Conservation (phyloP, 169 alveolate genomes). For the Plasmodium vinckei region DNA sequence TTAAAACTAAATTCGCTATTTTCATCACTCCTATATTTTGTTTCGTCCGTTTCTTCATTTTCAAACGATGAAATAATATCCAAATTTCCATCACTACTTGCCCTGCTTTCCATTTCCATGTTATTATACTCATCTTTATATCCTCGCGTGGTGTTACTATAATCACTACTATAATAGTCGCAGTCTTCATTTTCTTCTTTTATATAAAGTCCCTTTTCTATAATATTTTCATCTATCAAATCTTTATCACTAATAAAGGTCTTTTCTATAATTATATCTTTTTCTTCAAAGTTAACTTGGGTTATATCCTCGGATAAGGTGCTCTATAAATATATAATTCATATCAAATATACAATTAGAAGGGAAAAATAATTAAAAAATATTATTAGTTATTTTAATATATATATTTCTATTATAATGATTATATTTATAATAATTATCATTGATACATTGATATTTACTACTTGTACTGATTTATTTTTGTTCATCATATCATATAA, state of each 20-base stretch:
- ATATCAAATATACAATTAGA: not conserved
- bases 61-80: not conserved
- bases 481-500: too few relatives aligned
- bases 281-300: slow-evolving; percentile 13
- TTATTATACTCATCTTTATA: slow-evolving; percentile 2
- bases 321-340: slow-evolving; percentile 18
- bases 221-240: slow-evolving; percentile 32
- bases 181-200: slow-evolving; percentile 21
- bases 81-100: not conserved
- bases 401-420: too few relatives aligned
- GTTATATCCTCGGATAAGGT: slow-evolving; percentile 27
- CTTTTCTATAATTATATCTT: slow-evolving; percentile 37
- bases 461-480: too few relatives aligned
- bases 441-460: too few relatives aligned
- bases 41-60: not conserved
- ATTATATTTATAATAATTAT: too few relatives aligned
- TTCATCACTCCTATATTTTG: not conserved
- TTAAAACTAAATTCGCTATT: too few relatives aligned
- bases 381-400: not conserved
- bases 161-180: not conserved
- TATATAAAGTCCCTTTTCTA: slow-evolving; percentile 40
- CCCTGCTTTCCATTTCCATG: not conserved
- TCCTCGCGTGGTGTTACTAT: not conserved
- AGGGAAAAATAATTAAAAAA: not conserved
- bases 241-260: slow-evolving; percentile 38